Base-by-base conservation (phyloP, 164 flowering plant species). In the Vitis rotundifolia region DNA sequence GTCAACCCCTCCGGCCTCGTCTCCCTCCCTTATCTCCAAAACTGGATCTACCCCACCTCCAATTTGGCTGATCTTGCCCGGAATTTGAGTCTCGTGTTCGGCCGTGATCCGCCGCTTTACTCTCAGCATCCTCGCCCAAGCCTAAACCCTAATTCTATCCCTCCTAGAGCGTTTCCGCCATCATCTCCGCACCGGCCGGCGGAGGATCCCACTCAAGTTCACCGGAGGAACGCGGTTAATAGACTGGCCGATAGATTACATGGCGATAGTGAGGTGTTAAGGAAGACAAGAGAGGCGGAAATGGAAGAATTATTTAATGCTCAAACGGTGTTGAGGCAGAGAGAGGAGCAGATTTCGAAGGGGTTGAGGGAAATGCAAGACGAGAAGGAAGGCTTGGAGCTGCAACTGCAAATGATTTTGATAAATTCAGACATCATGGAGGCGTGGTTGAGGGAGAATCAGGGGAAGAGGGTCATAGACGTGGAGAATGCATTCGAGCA, bases 1-100 rank as follows among this genome's bases (percentile, higher is more conserved):
- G 97, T 94, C 26, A 84, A 84, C 51, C 94, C 98, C 10, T 87
- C 89, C n/a, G 98, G 97, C 8, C 66, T 88, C 18, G 97, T 89
- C 68, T 78, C 91, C 10, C 66, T 81, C 50, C 90, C 97, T 3
- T 89, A 87, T 59, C 64, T 94, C 26, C 93, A 88, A 48, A 78
- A 76, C 47, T 94, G 98, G 98, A 72, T 92, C 53, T 92, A 86
- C 73, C 98, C 98, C 2, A 76, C 85, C 61, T 92, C 97, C 19
- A 94, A 89, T 77, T 76, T 94, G 31, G 75, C 87, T 14, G 97
- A 94, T 54, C 82, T 94, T 13, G 84, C 70, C 7, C 75, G 83
- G 1, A 61, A 82, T 66, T 73, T 94, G 69, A 71, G 85, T 61
- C 72, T 56, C 31, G 18, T 70, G 29, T 94, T 94, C 62, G 82